Base-by-base conservation (phyloP, 2,329 filamentous ascomycete species). In the Hymenoscyphus scutula region DNA sequence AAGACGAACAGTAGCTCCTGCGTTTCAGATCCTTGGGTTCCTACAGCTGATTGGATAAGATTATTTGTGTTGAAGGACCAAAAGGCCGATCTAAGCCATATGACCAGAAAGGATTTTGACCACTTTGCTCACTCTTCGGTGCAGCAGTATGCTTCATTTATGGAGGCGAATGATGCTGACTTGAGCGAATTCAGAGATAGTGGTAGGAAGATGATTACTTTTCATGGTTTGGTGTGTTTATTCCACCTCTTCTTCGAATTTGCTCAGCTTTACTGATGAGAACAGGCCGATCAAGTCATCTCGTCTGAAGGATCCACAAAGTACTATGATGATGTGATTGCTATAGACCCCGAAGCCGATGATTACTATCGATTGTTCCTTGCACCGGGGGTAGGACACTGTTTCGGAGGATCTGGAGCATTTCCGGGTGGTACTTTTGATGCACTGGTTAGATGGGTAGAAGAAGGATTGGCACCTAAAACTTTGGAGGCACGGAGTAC, bases 391-490 rank as follows among this genome's bases (percentile, higher is more conserved):
- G n/a, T 37, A 5, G 25, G 2, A 10, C 53, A 37, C 23, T 56
- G 53, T 32, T 37, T 37, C 4, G 34, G 34, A 37, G 34, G 34
- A 4, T 13, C 34, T 17, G 34, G 34, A 13, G 34, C 34, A 37
- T 17, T 37, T 37, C 34, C 34, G 13, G 11, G 34, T 15, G 34
- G 34, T 3, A 37, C 34, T 13, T 37, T 37, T 37, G 34, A 37
- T 37, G 34, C 34, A 37, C 34, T 37, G 13, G 34, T 37, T 5
- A 37, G 17, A 37, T 74, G 73, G 71, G 72, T 73, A 10, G 72
- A 75, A 57, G 66, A 74, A 15, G 70, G 70, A 8, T 67, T 62
- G 7, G 64, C 62, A 0, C 71, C 72, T 1, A 67, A 70, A 37
- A 37, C 34, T 15, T 37, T 37, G 13, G 34, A 37, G 34, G 34